Base-by-base conservation (phyloP, 345 rosid species). In the Eucalyptus sp. region DNA sequence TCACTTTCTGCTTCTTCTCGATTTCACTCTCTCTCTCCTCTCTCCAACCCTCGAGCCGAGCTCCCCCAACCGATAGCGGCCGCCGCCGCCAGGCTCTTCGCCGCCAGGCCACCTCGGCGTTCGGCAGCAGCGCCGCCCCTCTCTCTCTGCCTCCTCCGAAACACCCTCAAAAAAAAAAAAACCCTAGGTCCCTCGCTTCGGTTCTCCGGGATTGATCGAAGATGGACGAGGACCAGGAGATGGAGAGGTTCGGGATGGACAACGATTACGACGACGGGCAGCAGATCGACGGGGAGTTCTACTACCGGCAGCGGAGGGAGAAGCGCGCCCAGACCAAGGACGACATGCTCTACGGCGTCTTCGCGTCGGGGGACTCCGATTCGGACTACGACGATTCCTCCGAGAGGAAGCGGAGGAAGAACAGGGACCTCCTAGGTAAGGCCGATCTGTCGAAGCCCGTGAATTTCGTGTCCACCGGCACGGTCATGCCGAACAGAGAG, bases 151-250 rank as follows among this genome's bases (percentile, higher is more conserved):
- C 50, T 48, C 50, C 50, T 48, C 13, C 50, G 11, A 46, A 46
- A 37, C 41, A 3, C 41, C 41, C 41, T 4, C 41, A n/a, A 2
- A 33, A 33, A 33, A 33, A 33, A 33, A 33, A 4, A 37, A 37
- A 37, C 4, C 3, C 3, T 33, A 24, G 81, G 27, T 17, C 5
- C 6, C 46, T 71, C 3, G 46, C 13, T 18, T 71, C 27, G 14
- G 12, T 71, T 33, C 46, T 18, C 8, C 14, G 13, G 46, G 81
- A 33, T 71, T 33, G 14, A 4, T 17, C 2, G 64, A 91, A 90
- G 76, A 96, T 96, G 99, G 98, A 96, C 10, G 98, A 96, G 54
- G 90, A 95, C 76, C 96, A 96, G 89, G 98, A 96, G 90, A 96
- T 92, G 99, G 99, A 96, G 90, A 94, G 95, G 86, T 96, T 96